Base-by-base conservation (phyloP, 306 rosid species). In the Malus asiatica region DNA sequence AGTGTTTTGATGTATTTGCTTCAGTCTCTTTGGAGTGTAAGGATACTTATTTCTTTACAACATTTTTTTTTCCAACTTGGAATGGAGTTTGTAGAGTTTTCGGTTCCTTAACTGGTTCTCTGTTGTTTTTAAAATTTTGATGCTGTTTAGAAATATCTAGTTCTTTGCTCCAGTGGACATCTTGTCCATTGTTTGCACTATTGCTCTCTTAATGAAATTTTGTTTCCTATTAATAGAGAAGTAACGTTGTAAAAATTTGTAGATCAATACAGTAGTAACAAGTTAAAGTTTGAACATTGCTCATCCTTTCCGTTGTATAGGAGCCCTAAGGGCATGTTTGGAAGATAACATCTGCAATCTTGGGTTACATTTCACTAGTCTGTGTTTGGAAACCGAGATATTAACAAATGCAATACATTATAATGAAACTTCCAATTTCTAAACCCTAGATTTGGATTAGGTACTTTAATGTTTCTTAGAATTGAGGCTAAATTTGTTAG, bases 1-100 rank as follows among this genome's bases (percentile, higher is more conserved):
- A 87, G 83, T 70, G 89, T 83, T 60, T 91, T 84, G 79, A 89
- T 89, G 18, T 60, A 11, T 81, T 6, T 11, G 63, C 63, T 20
- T 22, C 63, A 8, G 23, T 22, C 62, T 57, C 29, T 57, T n/a
- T 8, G 11, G 59, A 53, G 20, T 53, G 1, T 53, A 53, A n/a
- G 23, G 23, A 9, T 15, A 53, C 59, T 16, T 20, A 12, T 19
- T 53, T 19, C 9, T 53, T 53, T 6, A 8, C 22, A 53, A 6
- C 58, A 5, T 6, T 53, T 53, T 16, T 53, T 53, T 53, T 15
- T 52, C 18, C 58, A 52, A 52, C 18, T 52, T 52, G 58, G 58
- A 52, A 2, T 18, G 22, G 9, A 52, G 22, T 19, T 53, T 53
- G 20, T 52, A 52, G 22, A 52, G 11, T 53, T 53, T 53, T 53